A percentile compares a stretch with the other conserved stretches of the same genome.
phyloP scores from a whole-genome alignment of 139 green algal genomes.

The Coccomyxa sp. region DNA sequence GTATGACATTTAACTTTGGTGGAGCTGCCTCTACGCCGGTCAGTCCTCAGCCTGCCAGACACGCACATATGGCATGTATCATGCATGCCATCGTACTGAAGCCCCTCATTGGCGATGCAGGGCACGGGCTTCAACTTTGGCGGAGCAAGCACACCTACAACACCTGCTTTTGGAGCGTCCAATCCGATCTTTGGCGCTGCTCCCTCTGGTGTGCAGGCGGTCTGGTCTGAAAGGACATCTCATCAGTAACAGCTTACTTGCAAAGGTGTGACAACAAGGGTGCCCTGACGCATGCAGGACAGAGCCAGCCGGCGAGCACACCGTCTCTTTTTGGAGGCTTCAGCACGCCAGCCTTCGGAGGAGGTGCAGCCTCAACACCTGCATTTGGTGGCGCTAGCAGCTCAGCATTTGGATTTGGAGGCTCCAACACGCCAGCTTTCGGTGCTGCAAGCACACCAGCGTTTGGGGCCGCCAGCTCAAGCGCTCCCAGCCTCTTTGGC shows the following conservation, averaged over 20 bases:
- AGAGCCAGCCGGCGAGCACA: constrained; percentile 23
- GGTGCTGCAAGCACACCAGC: background rate
- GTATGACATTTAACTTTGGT: constrained; percentile 1
- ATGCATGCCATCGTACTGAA: too few relatives aligned
- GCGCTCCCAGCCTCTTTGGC: constrained; percentile 1
- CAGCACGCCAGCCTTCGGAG: constrained; percentile 10
- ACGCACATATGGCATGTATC: too few relatives aligned
- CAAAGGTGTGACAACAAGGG: too few relatives aligned
- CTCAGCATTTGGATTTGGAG: background rate
- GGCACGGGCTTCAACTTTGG: background rate
- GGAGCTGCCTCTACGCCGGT: background rate
- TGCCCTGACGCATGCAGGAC: too few relatives aligned
- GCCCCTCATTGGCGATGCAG: too few relatives aligned
- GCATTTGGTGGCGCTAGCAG: background rate
- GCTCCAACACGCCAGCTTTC: background rate
- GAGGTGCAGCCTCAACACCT: background rate
- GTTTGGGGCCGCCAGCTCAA: background rate
- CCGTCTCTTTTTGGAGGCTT: constrained; percentile 19
- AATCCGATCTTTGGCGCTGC: constrained; percentile 21
- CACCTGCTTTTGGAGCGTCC: constrained; percentile 23
- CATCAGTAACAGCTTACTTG: too few relatives aligned
- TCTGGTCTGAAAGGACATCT: too few relatives aligned
- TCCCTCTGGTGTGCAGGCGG: too few relatives aligned
- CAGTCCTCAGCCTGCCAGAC: too few relatives aligned
- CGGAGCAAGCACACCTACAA: background rate